Evolutionary conservation across 306 rosid genomes (phyloP).

Genomic region (Argentina anserina): DNA sequence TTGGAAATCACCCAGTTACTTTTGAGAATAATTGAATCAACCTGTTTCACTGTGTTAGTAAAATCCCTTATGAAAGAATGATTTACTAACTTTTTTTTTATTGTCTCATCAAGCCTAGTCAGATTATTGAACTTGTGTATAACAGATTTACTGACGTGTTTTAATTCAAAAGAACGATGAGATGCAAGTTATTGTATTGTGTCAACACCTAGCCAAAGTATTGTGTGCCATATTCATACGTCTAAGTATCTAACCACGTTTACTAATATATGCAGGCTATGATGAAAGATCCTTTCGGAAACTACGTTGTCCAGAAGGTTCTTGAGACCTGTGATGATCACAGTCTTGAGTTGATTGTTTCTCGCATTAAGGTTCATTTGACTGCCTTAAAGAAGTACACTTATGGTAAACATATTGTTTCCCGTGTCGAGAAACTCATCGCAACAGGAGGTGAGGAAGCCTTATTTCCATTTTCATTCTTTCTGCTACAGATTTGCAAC

Average conservation of each 20-base stretch:
- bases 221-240: not conserved
- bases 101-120: not conserved
- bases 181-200: not conserved
- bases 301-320: conserved; percentile 95
- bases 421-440: conserved; percentile 96
- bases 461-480: not conserved
- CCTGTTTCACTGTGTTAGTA: not conserved
- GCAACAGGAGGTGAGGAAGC: conserved; percentile 74
- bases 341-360: conserved; percentile 81
- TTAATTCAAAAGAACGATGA: not conserved
- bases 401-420: conserved; percentile 87
- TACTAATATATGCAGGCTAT: conserved; percentile 59
- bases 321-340: conserved; percentile 87
- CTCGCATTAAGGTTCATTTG: conserved; percentile 94
- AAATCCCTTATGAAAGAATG: not conserved
- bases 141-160: not conserved
- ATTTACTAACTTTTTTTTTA: not conserved
- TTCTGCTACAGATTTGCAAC: not conserved
- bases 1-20: not conserved
- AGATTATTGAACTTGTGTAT: not conserved
- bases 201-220: not conserved
- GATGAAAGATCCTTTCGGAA: conserved; percentile 99
- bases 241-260: conserved; percentile 14
- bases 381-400: conserved; percentile 86
- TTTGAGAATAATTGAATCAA: not conserved